Percentiles rank a stretch among this genome's conserved stretches.
phyloP scores from a whole-genome alignment of 202 grass and related monocot genomes.

The Setaria italica region DNA sequence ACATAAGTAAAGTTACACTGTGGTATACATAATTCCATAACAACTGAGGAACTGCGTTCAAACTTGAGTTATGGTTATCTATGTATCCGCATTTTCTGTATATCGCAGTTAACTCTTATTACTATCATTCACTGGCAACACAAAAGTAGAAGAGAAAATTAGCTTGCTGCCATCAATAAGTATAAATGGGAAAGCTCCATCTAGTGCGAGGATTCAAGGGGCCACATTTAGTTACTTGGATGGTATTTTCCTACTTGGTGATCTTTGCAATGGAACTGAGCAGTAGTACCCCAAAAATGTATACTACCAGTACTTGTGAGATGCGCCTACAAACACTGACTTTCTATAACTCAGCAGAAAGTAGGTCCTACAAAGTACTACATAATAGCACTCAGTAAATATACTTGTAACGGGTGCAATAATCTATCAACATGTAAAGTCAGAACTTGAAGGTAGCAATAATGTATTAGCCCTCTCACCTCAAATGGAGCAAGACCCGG shows the following conservation, averaged over 20 bases:
- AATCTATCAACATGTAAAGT: not conserved
- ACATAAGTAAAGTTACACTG: slow-evolving; percentile 5
- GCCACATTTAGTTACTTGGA: not conserved
- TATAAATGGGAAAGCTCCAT: not conserved
- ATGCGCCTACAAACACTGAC: slow-evolving; percentile 16
- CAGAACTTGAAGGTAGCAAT: not conserved
- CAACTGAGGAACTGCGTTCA: not conserved
- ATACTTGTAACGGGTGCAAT: not conserved
- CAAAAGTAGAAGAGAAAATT: slow-evolving; percentile 24
- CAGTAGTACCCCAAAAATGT: not conserved
- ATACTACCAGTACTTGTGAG: slow-evolving; percentile 7
- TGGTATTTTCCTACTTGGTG: not conserved
- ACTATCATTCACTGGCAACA: slow-evolving; percentile 17
- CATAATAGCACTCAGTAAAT: not conserved
- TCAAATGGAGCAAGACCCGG: slow-evolving; percentile 82
- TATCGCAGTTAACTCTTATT: slow-evolving; percentile 3
- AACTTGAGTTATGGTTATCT: slow-evolving; percentile 25
- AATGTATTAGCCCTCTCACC: slow-evolving; percentile 49
- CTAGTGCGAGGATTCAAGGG: not conserved
- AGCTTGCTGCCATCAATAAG: not conserved
- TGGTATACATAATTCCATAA: not conserved
- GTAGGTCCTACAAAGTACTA: not conserved
- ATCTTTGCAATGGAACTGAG: not conserved
- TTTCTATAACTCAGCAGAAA: slow-evolving; percentile 5
- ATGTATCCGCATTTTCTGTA: not conserved